Conservation (phyloP, 176 grass and related monocot species). For the Carex kokanica region DNA sequence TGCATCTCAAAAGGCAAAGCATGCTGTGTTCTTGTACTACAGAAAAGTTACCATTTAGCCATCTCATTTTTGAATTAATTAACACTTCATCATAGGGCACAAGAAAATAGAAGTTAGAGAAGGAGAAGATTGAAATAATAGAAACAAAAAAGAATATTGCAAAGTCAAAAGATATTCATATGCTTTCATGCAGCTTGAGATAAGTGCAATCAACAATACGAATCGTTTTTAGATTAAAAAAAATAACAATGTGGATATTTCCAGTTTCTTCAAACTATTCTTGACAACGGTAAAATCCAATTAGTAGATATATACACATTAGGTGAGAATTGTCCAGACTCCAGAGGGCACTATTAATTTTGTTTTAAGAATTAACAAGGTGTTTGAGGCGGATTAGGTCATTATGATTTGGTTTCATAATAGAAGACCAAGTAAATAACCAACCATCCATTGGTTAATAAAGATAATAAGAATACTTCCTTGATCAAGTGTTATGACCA, state of each 20-base stretch:
- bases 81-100: constrained; percentile 1
- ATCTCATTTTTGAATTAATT: neutral
- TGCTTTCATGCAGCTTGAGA: neutral
- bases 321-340: no score
- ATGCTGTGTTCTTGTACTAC: neutral
- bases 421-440: neutral
- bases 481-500: neutral
- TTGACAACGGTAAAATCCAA: neutral
- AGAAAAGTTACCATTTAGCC: neutral
- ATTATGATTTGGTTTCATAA: neutral
- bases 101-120: neutral
- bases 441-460: neutral
- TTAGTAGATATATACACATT: neutral
- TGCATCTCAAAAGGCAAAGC: neutral
- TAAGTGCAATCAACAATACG: neutral
- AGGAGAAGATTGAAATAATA: neutral
- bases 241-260: neutral
- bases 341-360: no score
- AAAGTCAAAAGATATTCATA: neutral
- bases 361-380: no score
- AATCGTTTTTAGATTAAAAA: neutral
- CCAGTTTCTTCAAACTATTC: neutral
- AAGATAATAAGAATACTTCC: neutral
- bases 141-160: neutral
- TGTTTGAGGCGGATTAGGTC: no score